Evolutionary conservation across 225 moss, liverwort and hornwort species (phyloP).

Genomic region (Lunularia cruciata): DNA sequence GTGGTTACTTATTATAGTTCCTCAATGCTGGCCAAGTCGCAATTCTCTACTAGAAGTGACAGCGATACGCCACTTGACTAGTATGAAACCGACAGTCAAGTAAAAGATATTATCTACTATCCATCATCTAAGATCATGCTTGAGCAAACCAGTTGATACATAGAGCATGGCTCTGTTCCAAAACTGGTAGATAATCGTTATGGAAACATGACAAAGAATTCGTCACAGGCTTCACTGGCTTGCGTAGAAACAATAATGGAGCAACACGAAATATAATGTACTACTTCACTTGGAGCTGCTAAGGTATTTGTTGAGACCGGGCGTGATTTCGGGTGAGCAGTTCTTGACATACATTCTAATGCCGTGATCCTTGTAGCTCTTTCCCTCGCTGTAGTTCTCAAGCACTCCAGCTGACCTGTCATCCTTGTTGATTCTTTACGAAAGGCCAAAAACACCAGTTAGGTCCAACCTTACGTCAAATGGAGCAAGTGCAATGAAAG

Average conservation of each 20-base stretch:
- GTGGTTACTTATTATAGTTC: conserved; percentile 5
- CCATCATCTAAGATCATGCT: not conserved
- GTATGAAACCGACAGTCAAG: not conserved
- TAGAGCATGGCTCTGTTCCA: conserved; percentile 7
- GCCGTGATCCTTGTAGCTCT: conserved; percentile 60
- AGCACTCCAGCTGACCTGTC: conserved; percentile 58
- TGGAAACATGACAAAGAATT: not conserved
- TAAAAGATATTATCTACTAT: not conserved
- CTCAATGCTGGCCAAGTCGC: conserved; percentile 1
- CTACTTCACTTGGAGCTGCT: conserved; percentile 41
- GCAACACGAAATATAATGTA: too few relatives aligned
- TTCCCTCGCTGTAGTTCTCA: conserved; percentile 73
- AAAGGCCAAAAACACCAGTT: too few relatives aligned
- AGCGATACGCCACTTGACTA: not conserved
- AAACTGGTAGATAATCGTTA: not conserved
- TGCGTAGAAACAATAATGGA: not conserved
- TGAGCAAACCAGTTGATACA: not conserved
- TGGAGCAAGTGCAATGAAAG: too few relatives aligned
- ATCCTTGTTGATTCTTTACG: conserved; percentile 63
- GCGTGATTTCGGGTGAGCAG: conserved; percentile 49
- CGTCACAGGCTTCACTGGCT: not conserved
- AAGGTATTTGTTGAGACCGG: conserved; percentile 59
- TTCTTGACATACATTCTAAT: conserved; percentile 45
- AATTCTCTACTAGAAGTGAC: not conserved
- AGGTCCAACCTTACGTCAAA: too few relatives aligned